These are phyloP conservation scores for Ceratobasidium sp. DNA, from an alignment of 1,284 basidiomycete species.

Conservation along the genomic window DNA sequence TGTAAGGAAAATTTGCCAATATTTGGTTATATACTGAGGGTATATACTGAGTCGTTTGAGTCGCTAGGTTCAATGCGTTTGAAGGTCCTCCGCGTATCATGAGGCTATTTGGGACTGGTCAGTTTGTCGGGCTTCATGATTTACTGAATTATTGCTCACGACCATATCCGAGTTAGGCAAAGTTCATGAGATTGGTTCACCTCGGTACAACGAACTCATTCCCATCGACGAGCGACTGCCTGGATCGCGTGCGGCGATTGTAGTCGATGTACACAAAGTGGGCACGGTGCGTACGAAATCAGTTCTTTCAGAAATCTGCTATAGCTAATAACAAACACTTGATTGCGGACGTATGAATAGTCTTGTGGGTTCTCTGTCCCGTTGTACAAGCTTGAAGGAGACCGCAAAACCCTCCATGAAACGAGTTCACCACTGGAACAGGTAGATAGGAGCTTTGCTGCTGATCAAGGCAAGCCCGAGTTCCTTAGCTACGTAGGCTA, in stretches of 20 bases:
- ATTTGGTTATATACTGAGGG: neutral
- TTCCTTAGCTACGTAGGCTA: slow-evolving; percentile 44
- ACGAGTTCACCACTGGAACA: slow-evolving; percentile 55
- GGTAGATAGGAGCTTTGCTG: slow-evolving; percentile 51
- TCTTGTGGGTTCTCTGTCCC: slow-evolving; percentile 68
- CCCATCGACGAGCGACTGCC: slow-evolving; percentile 60
- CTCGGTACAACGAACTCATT: slow-evolving; percentile 65
- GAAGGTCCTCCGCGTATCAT: slow-evolving; percentile 68
- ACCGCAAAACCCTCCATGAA: slow-evolving; percentile 62
- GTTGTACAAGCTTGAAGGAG: slow-evolving; percentile 63
- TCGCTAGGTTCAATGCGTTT: slow-evolving; percentile 64
- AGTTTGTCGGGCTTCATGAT: slow-evolving; percentile 14
- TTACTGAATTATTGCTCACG: neutral
- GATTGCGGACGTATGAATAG: slow-evolving; percentile 52
- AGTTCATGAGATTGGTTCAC: slow-evolving; percentile 66
- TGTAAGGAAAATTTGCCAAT: slow-evolving; percentile 49
- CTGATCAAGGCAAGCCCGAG: slow-evolving; percentile 55
- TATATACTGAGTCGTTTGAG: neutral
- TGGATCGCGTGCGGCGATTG: slow-evolving; percentile 67
- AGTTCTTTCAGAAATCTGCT: neutral
- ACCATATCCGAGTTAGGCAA: slow-evolving; percentile 56
- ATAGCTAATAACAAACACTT: too few species aligned
- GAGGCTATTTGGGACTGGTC: slow-evolving; percentile 69
- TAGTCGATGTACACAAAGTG: slow-evolving; percentile 66
- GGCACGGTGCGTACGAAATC: slow-evolving; percentile 61